Evolutionary conservation across 1,284 basidiomycete species (phyloP).

Genomic region (Boletus holoroseus): DNA sequence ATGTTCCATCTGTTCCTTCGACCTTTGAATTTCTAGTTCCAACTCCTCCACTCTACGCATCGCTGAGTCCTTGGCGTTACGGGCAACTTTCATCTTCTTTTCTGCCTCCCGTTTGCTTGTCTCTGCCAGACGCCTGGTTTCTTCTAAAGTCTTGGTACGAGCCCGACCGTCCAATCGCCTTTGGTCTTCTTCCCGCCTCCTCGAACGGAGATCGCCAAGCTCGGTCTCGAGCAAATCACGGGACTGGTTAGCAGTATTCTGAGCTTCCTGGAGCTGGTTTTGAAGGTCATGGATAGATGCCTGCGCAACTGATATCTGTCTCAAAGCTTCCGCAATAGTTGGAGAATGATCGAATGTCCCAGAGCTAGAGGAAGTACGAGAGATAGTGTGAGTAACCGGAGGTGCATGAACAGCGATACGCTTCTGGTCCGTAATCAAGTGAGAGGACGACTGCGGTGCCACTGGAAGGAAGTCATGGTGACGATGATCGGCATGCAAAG

Average conservation of each 20-base stretch:
- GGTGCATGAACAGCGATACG: slow-evolving; percentile 34
- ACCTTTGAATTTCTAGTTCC: slow-evolving; percentile 59
- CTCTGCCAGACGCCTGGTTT: slow-evolving; percentile 81
- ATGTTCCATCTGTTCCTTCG: slow-evolving; percentile 50
- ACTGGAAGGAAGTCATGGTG: slow-evolving; percentile 30
- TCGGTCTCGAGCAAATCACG: slow-evolving; percentile 66
- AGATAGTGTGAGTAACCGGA: slow-evolving; percentile 29
- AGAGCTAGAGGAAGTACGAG: slow-evolving; percentile 25
- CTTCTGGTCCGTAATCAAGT: slow-evolving; percentile 35
- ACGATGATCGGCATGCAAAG: slow-evolving; percentile 50
- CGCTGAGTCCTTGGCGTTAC: slow-evolving; percentile 60
- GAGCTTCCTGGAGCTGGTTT: slow-evolving; percentile 69
- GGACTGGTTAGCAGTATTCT: slow-evolving; percentile 55
- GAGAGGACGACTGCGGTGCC: slow-evolving; percentile 36
- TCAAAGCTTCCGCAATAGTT: slow-evolving; percentile 67
- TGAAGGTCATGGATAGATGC: slow-evolving; percentile 66
- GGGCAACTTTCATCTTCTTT: slow-evolving; percentile 73
- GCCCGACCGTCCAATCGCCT: slow-evolving; percentile 73
- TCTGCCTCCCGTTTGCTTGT: slow-evolving; percentile 77
- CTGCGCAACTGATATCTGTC: slow-evolving; percentile 70
- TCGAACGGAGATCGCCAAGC: slow-evolving; percentile 67
- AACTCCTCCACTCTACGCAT: slow-evolving; percentile 61
- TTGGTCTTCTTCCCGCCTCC: slow-evolving; percentile 80
- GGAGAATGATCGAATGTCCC: slow-evolving; percentile 56
- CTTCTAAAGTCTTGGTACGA: slow-evolving; percentile 80